Evolutionary conservation across 129 eudicot genomes (phyloP), one percentile per base, ranked within the genome.

Genomic region (Erigeron canadensis): DNA sequence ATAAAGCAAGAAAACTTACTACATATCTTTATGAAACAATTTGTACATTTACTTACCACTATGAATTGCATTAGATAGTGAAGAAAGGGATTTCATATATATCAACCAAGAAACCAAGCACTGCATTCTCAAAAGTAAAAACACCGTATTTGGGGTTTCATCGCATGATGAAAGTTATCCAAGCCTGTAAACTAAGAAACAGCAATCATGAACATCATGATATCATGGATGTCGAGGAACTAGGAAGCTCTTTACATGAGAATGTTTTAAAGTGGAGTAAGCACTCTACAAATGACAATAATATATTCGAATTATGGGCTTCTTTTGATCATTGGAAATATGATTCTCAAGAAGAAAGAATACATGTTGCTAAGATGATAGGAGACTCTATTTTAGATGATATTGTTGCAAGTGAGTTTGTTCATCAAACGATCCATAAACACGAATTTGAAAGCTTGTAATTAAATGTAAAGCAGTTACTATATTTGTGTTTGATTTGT

Each of bases 331-430:
- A 57, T 22, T 57, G 63, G 63, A 57, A 23, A 7, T 57, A 57
- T 4, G 63, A 57, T 57, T 57, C 63, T 57, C 63, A 38, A 57
- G 37, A 57, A 57, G 63, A 57, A 38, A 19, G 63, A 57, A 8
- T 57, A 22, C 63, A 23, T 13, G 10, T 57, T 21, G 40, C 63
- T 18, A 57, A 57, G 10, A 16, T 22, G 5, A 57, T 57, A 19
- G 63, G 63, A 21, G 63, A 57, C 40, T 57, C 40, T 57, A 57
- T 57, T 57, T 22, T 57, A 57, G 7, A 57, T 22, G 63, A 57
- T 10, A 57, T 57, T 57, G 63, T 57, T 57, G 21, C 21, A 6
- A 23, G 19, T 22, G 63, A 19, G 22, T 19, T 57, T 23, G 13
- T 57, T 21, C 39, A 10, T 19, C 39, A 19, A 57, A 16, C 22